phyloP scores from a whole-genome alignment of 768 basidiomycete species.

The Dioszegia hungarica region DNA sequence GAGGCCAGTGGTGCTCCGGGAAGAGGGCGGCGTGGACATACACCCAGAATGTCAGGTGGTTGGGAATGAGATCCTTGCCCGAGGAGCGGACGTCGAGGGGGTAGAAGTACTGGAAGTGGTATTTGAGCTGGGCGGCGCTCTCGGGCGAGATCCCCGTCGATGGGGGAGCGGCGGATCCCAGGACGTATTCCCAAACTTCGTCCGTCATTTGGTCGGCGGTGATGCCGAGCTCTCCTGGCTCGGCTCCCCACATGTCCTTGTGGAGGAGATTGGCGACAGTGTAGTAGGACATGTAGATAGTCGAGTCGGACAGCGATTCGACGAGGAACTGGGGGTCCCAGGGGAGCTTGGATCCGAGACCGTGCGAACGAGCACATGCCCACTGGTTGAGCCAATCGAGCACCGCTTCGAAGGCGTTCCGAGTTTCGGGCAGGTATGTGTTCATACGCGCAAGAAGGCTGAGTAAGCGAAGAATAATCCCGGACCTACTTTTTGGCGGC shows the following conservation, averaged over 20 bases:
- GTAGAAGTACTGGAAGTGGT: conserved; percentile 94
- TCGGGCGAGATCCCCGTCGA: conserved; percentile 60
- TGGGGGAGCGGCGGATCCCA: conserved; percentile 56
- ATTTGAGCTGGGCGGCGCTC: conserved; percentile 77
- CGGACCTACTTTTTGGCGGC: conserved; percentile 70
- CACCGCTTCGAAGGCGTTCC: conserved; percentile 84
- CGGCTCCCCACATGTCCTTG: conserved; percentile 70
- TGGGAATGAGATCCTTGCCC: conserved; percentile 92
- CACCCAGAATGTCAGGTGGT: conserved; percentile 87
- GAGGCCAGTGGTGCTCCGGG: conserved; percentile 76
- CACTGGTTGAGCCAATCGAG: conserved; percentile 95
- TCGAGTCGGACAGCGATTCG: conserved; percentile 93
- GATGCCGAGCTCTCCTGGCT: conserved; percentile 76
- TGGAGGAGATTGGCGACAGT: conserved; percentile 88
- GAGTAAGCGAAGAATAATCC: not conserved
- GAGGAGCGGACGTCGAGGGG: conserved; percentile 97
- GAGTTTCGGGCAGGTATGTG: conserved; percentile 83
- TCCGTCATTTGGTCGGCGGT: conserved; percentile 91
- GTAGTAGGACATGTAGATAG: conserved; percentile 98
- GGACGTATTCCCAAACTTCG: conserved; percentile 94
- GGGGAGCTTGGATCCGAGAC: conserved; percentile 87
- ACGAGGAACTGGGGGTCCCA: conserved; percentile 97
- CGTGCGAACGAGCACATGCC: conserved; percentile 98
- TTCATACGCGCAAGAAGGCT: conserved; percentile 82
- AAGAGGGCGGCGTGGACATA: conserved; percentile 96